Percentiles rank a stretch among this genome's conserved stretches.
These are phyloP conservation scores for Diaporthe sp. DNA, from an alignment of 2,329 filamentous ascomycete species.

Conservation along the genomic window DNA sequence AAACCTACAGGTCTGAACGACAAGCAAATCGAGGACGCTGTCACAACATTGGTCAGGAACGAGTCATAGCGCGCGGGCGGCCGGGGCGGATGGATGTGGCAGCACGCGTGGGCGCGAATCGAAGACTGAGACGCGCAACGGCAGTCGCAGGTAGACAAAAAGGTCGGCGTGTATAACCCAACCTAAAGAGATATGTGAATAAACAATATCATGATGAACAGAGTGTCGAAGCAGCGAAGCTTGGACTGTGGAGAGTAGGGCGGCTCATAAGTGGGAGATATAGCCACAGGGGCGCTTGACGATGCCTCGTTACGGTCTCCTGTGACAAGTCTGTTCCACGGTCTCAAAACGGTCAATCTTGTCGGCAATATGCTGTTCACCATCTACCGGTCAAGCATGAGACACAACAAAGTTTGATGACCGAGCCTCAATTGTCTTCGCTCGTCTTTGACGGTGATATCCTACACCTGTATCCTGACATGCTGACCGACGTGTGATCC, in stretches of 20 bases:
- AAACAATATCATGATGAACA: background rate
- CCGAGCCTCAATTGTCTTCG: slow-evolving; percentile 1
- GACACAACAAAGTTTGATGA: background rate
- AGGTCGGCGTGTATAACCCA: background rate
- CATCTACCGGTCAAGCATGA: background rate
- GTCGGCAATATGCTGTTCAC: background rate
- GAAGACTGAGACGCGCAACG: background rate
- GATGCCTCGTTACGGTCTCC: background rate
- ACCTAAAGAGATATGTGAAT: background rate
- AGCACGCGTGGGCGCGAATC: background rate
- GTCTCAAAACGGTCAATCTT: too few species aligned
- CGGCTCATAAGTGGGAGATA: background rate
- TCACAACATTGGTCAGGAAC: slow-evolving; percentile 66
- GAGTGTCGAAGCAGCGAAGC: too few species aligned
- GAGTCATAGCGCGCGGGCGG: slow-evolving; percentile 41
- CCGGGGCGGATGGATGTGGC: background rate
- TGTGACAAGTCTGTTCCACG: background rate
- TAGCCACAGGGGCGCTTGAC: background rate
- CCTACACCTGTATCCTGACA: slow-evolving; percentile 23
- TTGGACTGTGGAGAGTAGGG: background rate
- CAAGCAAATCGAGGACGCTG: slow-evolving; percentile 72
- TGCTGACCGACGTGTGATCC: background rate
- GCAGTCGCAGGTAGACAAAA: background rate
- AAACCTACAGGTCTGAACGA: slow-evolving; percentile 61
- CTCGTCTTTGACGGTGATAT: background rate